These are phyloP conservation scores for Ephemerocybe angulata DNA, from an alignment of 768 basidiomycete genomes.

Conservation along the genomic window DNA sequence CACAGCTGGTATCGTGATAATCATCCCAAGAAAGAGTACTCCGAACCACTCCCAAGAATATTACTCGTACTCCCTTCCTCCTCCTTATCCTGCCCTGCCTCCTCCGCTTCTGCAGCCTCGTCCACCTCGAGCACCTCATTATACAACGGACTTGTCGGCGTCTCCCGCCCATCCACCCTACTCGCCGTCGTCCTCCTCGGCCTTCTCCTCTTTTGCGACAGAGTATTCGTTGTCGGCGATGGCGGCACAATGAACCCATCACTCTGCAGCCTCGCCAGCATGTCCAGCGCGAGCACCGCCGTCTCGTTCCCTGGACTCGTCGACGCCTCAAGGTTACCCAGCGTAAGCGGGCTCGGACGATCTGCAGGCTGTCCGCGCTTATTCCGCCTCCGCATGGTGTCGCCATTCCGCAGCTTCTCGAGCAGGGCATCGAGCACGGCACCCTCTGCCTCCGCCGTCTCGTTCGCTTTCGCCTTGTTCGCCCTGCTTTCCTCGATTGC, in stretches of 20 bases:
- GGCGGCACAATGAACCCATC: conserved; percentile 59
- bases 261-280: conserved; percentile 71
- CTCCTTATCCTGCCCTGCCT: conserved; percentile 9
- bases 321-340: conserved; percentile 32
- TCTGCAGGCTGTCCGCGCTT: conserved; percentile 39
- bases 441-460: conserved; percentile 50
- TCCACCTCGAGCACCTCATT: conserved; percentile 30
- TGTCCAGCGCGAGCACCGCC: conserved; percentile 63
- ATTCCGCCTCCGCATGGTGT: conserved; percentile 56
- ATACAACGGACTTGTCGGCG: conserved; percentile 30
- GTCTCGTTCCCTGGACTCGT: conserved; percentile 37
- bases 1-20: too few species aligned
- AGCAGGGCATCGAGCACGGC: conserved; percentile 64
- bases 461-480: conserved; percentile 47
- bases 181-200: conserved; percentile 18
- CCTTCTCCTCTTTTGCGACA: conserved; percentile 32
- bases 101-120: conserved; percentile 16
- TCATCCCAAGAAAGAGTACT: too few species aligned
- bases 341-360: conserved; percentile 24
- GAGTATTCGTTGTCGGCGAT: conserved; percentile 45
- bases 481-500: conserved; percentile 61
- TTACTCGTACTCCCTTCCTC: too few species aligned
- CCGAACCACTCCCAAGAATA: too few species aligned
- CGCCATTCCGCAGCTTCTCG: conserved; percentile 69
- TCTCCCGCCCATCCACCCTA: conserved; percentile 25